Conservation (phyloP, 163 green algal species). For the Prototheca wickerhamii region DNA sequence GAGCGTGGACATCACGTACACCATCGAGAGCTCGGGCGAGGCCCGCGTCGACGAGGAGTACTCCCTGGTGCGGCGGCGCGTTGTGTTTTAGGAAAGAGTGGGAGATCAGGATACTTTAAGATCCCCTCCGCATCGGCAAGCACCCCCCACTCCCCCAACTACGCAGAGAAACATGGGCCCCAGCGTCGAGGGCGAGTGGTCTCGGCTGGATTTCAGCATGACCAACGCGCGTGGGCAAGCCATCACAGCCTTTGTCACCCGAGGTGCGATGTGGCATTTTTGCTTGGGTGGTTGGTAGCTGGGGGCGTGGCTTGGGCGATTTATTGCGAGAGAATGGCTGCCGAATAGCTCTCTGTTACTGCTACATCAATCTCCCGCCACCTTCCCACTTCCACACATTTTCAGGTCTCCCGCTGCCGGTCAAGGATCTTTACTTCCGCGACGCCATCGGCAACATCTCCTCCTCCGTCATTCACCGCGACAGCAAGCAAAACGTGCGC, state of each 20-base stretch:
- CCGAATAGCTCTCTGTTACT: too few relatives aligned
- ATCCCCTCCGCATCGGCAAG: too few relatives aligned
- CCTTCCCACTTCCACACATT: neutral
- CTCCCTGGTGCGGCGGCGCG: neutral
- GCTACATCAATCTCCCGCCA: neutral
- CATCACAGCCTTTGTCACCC: neutral
- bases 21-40: neutral
- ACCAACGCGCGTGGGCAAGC: neutral
- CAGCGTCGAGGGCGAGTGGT: neutral
- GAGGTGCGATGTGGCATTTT: too few relatives aligned
- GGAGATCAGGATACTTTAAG: too few relatives aligned
- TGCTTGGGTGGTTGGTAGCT: too few relatives aligned
- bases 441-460: conserved; percentile 91
- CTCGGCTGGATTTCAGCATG: neutral
- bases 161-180: neutral
- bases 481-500: neutral
- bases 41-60: neutral
- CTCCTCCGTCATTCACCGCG: conserved; percentile 44
- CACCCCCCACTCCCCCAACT: too few relatives aligned
- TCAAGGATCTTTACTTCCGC: conserved; percentile 32
- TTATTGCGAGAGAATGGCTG: too few relatives aligned
- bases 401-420: neutral
- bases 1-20: neutral
- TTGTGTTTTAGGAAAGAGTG: neutral
- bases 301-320: too few relatives aligned